Percentiles rank a stretch among this genome's conserved stretches.
These are phyloP conservation scores for Russula griseocarnosa DNA, from an alignment of 768 basidiomycete genomes.

Conservation along the genomic window DNA sequence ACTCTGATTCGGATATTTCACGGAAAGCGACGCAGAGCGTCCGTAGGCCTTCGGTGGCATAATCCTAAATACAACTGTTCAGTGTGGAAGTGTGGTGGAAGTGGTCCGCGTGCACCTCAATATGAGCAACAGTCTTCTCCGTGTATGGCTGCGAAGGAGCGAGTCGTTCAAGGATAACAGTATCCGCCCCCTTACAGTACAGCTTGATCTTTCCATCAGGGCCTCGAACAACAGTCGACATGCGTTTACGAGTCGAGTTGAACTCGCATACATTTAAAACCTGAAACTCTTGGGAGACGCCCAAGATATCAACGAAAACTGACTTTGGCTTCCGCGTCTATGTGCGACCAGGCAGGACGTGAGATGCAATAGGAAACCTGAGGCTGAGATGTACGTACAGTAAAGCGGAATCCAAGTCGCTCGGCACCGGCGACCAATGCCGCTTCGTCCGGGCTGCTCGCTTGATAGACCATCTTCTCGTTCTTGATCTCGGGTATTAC, in stretches of 20 bases:
- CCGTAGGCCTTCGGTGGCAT: constrained; percentile 93
- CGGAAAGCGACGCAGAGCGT: constrained; percentile 96
- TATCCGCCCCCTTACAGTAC: constrained; percentile 97
- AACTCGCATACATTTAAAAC: constrained; percentile 98
- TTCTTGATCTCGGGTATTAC: constrained; percentile 92
- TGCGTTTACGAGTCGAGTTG: constrained; percentile 95
- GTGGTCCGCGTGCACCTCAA: constrained; percentile 58
- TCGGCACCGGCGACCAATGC: constrained; percentile 95
- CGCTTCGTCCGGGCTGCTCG: constrained; percentile 96
- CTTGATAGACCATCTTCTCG: constrained; percentile 91
- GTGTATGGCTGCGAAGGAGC: constrained; percentile 78
- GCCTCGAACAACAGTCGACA: constrained; percentile 89
- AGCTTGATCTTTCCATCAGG: constrained; percentile 91
- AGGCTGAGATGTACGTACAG: constrained; percentile 51
- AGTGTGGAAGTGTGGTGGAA: not conserved
- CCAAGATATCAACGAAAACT: constrained; percentile 80
- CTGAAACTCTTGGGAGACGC: constrained; percentile 73
- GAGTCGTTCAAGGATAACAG: constrained; percentile 92
- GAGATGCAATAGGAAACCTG: not conserved
- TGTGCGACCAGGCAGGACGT: constrained; percentile 30
- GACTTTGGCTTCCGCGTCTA: constrained; percentile 96
- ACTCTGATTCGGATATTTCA: constrained; percentile 88
- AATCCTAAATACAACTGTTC: constrained; percentile 53
- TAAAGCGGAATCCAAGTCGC: constrained; percentile 86
- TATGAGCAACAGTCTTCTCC: constrained; percentile 82